phyloP scores from a whole-genome alignment of 305 asterid species.

The Fraxinus sp. region DNA sequence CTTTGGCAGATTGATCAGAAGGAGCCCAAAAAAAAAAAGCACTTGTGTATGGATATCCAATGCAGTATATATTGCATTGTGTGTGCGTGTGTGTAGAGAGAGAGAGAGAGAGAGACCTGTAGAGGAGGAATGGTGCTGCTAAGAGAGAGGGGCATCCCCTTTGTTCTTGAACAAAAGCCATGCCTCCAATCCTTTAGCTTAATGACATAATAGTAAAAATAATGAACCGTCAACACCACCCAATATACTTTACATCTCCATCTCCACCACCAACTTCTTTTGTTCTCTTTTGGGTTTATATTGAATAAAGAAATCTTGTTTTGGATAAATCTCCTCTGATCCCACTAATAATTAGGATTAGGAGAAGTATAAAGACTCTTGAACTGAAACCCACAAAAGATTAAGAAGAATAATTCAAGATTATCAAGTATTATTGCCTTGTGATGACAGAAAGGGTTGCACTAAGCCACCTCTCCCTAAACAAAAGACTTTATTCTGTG shows the following conservation, averaged over 20 bases:
- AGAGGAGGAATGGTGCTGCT: constrained; percentile 8
- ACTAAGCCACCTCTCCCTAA: constrained; percentile 23
- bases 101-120: constrained; percentile 19
- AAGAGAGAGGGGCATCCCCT: constrained; percentile 21
- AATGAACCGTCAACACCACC: constrained; percentile 20
- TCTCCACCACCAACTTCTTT: constrained; percentile 17
- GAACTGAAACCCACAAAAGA: constrained; percentile 14
- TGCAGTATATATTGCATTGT: too few relatives aligned
- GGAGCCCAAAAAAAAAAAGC: neutral
- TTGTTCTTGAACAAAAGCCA: constrained; percentile 29
- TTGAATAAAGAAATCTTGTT: constrained; percentile 23
- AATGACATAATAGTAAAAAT: constrained; percentile 15
- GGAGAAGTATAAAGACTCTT: constrained; percentile 21
- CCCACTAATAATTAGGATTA: constrained; percentile 9
- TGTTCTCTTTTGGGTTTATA: constrained; percentile 18
- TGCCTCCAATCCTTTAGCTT: constrained; percentile 6
- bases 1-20: neutral
- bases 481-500: constrained; percentile 5
- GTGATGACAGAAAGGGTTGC: constrained; percentile 29
- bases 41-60: neutral
- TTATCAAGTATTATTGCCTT: constrained; percentile 2
- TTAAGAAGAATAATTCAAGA: neutral
- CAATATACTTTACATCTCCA: constrained; percentile 23
- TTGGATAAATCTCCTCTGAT: constrained; percentile 13
- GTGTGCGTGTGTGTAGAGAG: neutral